These are phyloP conservation scores for Glycine latifolia DNA, from an alignment of 306 rosid species.

Conservation along the genomic window DNA sequence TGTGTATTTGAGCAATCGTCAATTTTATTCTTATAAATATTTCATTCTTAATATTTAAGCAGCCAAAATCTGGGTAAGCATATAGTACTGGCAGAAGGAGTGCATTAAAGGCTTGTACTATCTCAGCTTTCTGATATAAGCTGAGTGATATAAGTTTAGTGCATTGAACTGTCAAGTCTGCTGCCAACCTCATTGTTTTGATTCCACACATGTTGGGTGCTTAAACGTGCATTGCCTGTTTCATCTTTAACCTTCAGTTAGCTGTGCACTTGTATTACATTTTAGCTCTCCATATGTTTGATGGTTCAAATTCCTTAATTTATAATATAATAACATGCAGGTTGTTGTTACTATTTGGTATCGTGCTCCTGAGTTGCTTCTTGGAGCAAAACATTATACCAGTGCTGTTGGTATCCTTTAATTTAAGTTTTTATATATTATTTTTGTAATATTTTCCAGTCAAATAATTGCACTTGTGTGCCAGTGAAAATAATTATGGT, in stretches of 20 bases:
- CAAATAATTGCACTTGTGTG: slow-evolving; percentile 27
- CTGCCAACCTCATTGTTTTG: slow-evolving; percentile 8
- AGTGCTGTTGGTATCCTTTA: slow-evolving; percentile 95
- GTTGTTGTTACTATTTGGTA: slow-evolving; percentile 99
- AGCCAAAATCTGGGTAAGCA: slow-evolving; percentile 19
- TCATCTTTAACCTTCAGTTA: slow-evolving; percentile 27
- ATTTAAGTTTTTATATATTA: not conserved
- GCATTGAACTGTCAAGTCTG: slow-evolving; percentile 22
- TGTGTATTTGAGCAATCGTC: slow-evolving; percentile 20
- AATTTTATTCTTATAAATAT: not conserved
- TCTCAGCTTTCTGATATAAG: slow-evolving; percentile 37
- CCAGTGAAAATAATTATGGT: slow-evolving; percentile 6
- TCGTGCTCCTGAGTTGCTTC: slow-evolving; percentile 99
- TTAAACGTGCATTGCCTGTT: slow-evolving; percentile 25
- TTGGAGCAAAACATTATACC: slow-evolving; percentile 97
- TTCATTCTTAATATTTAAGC: not conserved
- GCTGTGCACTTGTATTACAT: slow-evolving; percentile 19
- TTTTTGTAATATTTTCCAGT: slow-evolving; percentile 22
- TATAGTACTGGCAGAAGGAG: slow-evolving; percentile 8
- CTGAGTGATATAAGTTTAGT: slow-evolving; percentile 39
- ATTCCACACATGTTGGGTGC: slow-evolving; percentile 32
- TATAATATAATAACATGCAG: slow-evolving; percentile 56
- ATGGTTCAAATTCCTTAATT: slow-evolving; percentile 38
- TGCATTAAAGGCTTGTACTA: slow-evolving; percentile 25
- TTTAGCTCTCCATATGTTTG: slow-evolving; percentile 33